Percentiles rank a stretch among this genome's conserved stretches.
phyloP scores from a whole-genome alignment of 805 yeast genomes.

The Lachancea fermentati region DNA sequence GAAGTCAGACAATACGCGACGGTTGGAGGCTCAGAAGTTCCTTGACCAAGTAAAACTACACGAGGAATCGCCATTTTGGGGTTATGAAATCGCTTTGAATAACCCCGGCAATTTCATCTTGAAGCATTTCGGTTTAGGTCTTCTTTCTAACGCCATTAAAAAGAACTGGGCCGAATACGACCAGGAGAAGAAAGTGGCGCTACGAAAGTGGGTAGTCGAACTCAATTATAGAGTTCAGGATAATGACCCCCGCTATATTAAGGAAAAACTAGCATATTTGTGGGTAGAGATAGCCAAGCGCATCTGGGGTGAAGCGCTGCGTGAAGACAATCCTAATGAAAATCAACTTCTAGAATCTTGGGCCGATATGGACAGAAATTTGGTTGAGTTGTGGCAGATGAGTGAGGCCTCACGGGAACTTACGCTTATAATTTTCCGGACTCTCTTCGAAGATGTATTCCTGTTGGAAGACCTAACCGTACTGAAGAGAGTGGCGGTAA shows the following conservation, averaged over 20 bases:
- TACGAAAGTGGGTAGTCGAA: conserved; percentile 82
- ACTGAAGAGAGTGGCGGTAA: conserved; percentile 64
- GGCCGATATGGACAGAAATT: conserved; percentile 78
- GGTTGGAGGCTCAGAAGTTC: conserved; percentile 56
- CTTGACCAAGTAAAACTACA: conserved; percentile 70
- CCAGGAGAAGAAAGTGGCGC: conserved; percentile 53
- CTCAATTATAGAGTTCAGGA: conserved; percentile 53
- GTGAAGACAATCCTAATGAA: conserved; percentile 25
- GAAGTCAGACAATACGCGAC: conserved; percentile 50
- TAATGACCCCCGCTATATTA: conserved; percentile 83
- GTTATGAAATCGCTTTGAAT: conserved; percentile 72
- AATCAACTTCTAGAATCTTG: conserved; percentile 62
- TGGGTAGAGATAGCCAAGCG: conserved; percentile 93
- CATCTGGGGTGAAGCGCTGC: conserved; percentile 78
- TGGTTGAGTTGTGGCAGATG: conserved; percentile 68
- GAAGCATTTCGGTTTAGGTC: conserved; percentile 83
- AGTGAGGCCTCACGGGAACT: conserved; percentile 65
- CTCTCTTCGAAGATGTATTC: conserved; percentile 89
- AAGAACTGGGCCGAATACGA: conserved; percentile 50
- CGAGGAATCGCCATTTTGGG: conserved; percentile 88
- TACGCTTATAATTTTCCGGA: conserved; percentile 70
- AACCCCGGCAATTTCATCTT: conserved; percentile 61
- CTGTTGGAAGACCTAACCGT: conserved; percentile 89
- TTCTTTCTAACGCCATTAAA: conserved; percentile 68
- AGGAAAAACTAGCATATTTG: conserved; percentile 80